Conservation (phyloP, 305 asterid genomes). For the Fraxinus dipetala region DNA sequence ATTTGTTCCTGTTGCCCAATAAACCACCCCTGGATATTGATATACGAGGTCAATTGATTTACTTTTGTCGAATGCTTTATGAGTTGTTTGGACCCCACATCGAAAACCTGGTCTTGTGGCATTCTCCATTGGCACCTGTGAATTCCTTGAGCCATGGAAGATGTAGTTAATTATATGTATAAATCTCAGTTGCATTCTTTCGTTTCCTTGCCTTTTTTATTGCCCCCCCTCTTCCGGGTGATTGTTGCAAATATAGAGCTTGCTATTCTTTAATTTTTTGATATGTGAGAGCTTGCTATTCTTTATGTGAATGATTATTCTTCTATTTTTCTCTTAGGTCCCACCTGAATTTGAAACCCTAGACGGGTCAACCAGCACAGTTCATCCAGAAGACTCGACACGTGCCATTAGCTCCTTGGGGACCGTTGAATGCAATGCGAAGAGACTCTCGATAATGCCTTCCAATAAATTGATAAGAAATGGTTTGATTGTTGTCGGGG, state of each 20-base stretch:
- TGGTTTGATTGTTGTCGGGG: constrained; percentile 64
- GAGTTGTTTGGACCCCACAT: background rate
- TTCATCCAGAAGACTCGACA: constrained; percentile 29
- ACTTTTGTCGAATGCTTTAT: background rate
- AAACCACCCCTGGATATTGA: background rate
- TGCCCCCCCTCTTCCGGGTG: background rate
- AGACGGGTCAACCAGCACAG: constrained; percentile 22
- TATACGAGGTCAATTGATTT: background rate
- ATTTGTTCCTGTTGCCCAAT: background rate
- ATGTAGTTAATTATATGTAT: background rate
- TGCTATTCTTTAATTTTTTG: background rate
- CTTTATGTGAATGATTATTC: background rate
- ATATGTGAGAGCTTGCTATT: background rate
- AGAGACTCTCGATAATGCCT: constrained; percentile 41
- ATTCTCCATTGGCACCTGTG: background rate
- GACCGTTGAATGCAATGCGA: constrained; percentile 32
- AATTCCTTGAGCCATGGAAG: background rate
- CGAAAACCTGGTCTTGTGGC: background rate
- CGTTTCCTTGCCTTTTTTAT: background rate
- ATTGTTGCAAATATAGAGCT: constrained; percentile 9
- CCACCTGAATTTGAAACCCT: constrained; percentile 55
- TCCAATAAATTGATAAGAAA: constrained; percentile 53
- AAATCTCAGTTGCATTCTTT: background rate
- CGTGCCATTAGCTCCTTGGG: constrained; percentile 18
- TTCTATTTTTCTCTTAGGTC: constrained; percentile 39